phyloP scores from a whole-genome alignment of 2,329 filamentous ascomycete genomes.

The Fusarium sulawesiense region DNA sequence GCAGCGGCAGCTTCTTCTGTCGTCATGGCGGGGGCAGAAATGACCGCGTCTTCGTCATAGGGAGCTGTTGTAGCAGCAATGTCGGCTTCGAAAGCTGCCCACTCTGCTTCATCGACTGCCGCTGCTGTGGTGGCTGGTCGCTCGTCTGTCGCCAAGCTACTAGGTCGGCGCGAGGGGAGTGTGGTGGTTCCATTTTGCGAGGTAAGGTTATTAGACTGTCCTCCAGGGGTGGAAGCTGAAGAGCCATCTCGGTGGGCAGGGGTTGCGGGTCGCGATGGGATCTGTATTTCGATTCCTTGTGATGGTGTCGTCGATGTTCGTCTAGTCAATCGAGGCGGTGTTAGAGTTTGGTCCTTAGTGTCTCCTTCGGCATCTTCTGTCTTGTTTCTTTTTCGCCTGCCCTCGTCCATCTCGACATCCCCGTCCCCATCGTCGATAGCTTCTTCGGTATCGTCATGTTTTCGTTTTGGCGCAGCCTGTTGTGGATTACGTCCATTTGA shows the following conservation, averaged over 20 bases:
- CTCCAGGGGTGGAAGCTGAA: conserved; percentile 55
- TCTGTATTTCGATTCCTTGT: conserved; percentile 69
- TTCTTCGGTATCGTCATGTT: conserved; percentile 51
- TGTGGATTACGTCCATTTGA: conserved; percentile 31
- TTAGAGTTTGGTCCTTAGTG: conserved; percentile 41
- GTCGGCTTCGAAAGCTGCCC: conserved; percentile 88
- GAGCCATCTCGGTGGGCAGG: conserved; percentile 60
- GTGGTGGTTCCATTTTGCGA: conserved; percentile 40
- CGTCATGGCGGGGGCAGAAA: conserved; percentile 75
- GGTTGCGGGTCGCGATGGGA: conserved; percentile 72
- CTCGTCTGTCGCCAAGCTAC: conserved; percentile 35
- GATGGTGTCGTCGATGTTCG: conserved; percentile 64
- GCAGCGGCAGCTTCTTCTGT: conserved; percentile 70
- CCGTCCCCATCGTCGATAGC: conserved; percentile 43
- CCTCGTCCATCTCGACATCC: conserved; percentile 52
- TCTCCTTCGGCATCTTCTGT: conserved; percentile 48
- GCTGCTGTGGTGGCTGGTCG: conserved; percentile 30
- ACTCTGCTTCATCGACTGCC: conserved; percentile 77
- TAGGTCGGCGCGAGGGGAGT: conserved; percentile 48
- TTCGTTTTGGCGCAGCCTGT: conserved; percentile 49
- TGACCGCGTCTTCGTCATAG: conserved; percentile 65
- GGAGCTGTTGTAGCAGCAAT: conserved; percentile 65
- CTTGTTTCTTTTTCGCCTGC: conserved; percentile 60
- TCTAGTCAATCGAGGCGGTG: conserved; percentile 59
- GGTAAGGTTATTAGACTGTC: conserved; percentile 24